Conservation (phyloP, 139 green algal species). For the Chlorella sp. region DNA sequence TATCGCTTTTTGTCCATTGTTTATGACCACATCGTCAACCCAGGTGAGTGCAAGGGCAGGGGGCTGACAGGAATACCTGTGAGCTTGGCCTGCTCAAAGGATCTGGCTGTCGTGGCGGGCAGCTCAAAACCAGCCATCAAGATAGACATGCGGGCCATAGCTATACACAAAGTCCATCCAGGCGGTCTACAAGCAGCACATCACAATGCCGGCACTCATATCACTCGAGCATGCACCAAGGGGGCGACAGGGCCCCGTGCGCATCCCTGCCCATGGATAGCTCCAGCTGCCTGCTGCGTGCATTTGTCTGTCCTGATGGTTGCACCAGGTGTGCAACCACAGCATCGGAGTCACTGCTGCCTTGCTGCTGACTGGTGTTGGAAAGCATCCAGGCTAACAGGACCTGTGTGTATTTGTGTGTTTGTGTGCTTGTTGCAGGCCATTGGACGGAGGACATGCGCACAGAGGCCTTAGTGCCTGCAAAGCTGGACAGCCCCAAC, state of each 20-base stretch:
- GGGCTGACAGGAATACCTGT: background rate
- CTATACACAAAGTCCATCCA: background rate
- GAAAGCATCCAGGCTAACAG: too few relatives aligned
- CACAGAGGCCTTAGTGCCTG: slow-evolving; percentile 72
- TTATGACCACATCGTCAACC: slow-evolving; percentile 88
- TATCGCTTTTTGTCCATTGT: slow-evolving; percentile 83
- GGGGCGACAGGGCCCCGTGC: too few relatives aligned
- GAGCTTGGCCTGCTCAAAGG: background rate
- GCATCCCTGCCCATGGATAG: too few relatives aligned
- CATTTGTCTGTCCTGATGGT: background rate
- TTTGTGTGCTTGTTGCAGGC: slow-evolving; percentile 6
- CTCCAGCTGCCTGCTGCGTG: background rate
- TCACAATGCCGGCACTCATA: too few relatives aligned
- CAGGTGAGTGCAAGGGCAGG: slow-evolving; percentile 5
- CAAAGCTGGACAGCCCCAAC: slow-evolving; percentile 65
- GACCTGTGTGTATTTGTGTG: slow-evolving; percentile 13
- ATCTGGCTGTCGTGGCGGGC: background rate
- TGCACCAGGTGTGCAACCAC: too few relatives aligned
- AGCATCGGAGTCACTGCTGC: too few relatives aligned
- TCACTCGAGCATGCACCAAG: too few relatives aligned
- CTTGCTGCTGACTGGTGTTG: too few relatives aligned
- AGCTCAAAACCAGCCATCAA: background rate
- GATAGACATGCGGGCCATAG: background rate
- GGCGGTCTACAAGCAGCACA: too few relatives aligned
- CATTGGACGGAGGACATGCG: slow-evolving; percentile 96